A percentile compares a stretch with the other conserved stretches of the same genome.
Evolutionary conservation across 2,329 filamentous ascomycete species (phyloP).

Genomic region (Fusarium foetens): DNA sequence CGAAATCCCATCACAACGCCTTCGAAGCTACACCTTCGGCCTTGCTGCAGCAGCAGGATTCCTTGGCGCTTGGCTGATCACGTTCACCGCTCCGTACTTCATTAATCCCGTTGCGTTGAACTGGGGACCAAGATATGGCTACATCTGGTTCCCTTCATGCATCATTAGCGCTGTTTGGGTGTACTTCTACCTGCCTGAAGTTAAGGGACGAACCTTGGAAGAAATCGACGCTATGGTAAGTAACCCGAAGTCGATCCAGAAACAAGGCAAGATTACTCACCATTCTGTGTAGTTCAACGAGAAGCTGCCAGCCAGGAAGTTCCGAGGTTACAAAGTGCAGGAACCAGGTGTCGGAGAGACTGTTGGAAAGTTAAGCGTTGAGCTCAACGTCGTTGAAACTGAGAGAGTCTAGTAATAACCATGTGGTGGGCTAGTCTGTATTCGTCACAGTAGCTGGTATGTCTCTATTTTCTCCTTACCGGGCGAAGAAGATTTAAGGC

Average conservation of each 20-base stretch:
- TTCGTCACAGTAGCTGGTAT: not conserved
- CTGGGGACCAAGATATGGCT: conserved; percentile 40
- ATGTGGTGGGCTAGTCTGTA: fast-evolving
- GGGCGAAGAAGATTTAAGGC: not conserved
- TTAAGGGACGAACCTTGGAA: conserved; percentile 37
- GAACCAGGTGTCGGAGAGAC: not conserved
- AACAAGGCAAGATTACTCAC: not conserved
- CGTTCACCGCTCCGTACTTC: conserved; percentile 40
- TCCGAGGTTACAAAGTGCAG: conserved; percentile 15
- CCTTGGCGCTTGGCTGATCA: conserved; percentile 38
- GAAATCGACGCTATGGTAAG: conserved; percentile 39
- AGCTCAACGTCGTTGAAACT: conserved; percentile 19
- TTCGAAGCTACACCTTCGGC: conserved; percentile 39
- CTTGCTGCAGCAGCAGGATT: conserved; percentile 34
- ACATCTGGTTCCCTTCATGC: conserved; percentile 40
- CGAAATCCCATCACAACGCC: conserved; percentile 39
- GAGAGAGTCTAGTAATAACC: conserved; percentile 3
- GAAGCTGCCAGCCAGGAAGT: conserved; percentile 29
- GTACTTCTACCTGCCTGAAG: conserved; percentile 33
- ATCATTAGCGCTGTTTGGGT: conserved; percentile 36
- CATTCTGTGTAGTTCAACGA: conserved; percentile 15
- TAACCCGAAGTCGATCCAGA: fast-evolving
- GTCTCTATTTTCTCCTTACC: fast-evolving
- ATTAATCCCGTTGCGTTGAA: conserved; percentile 39
- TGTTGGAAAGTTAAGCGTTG: conserved; percentile 19